Base-by-base conservation (phyloP, 345 rosid genomes). In the Rubroshorea leprosula region DNA sequence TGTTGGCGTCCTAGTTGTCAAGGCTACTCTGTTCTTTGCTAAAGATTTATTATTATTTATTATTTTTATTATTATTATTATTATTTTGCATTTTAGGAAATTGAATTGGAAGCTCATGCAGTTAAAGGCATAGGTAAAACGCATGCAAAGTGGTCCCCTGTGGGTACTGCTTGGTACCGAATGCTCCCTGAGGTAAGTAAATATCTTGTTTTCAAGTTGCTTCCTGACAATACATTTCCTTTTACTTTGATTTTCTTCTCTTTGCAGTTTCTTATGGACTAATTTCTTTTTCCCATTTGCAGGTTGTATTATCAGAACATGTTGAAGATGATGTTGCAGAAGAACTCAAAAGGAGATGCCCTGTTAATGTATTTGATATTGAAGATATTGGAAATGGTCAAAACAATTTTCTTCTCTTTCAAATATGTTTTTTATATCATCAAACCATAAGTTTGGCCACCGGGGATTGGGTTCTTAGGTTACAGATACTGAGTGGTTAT, bases 61-160 rank as follows among this genome's bases (percentile, higher is more conserved):
- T n/a, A n/a, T n/a, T n/a, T n/a, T n/a, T n/a, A n/a, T n/a, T n/a
- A n/a, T n/a, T n/a, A n/a, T n/a, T n/a, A n/a, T n/a, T n/a, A n/a
- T n/a, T n/a, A n/a, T n/a, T n/a, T n/a, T 29, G 35, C 35, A 29
- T 29, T 17, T 16, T 23, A 93, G 99, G 97, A 93, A 83, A 89
- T 93, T 24, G 97, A 93, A 60, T 75, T 93, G 6, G 99, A 93
- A 72, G 99, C 88, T 41, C 97, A 93, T 73, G 97, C 99, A 2
- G 86, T 89, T 49, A 93, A 93, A 64, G 99, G 99, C 26, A 57
- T 82, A 23, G 96, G 99, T 39, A 89, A 81, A 81, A 85, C 91
- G 44, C 99, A 89, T 71, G 96, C 97, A 22, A 89, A 89, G 56
- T 89, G 99, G 99, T 93, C 96, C n/a, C 96, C 97, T 13, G 99